Conservation (phyloP, 2,329 filamentous ascomycete genomes). For the Epichloe amarillans region DNA sequence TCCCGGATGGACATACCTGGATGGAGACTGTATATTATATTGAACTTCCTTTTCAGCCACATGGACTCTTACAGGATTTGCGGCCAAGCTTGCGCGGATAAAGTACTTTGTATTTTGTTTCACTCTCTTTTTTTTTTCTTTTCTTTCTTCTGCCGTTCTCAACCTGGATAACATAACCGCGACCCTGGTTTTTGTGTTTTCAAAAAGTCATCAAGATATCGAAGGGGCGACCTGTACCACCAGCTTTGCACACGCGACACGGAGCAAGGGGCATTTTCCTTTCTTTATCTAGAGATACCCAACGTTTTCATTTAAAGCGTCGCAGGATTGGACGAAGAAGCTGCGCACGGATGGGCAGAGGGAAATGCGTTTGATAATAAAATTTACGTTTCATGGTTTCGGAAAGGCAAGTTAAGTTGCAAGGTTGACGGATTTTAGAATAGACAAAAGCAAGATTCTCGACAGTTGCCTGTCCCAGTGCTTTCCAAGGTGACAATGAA, state of each 20-base stretch:
- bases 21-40: conserved; percentile 6
- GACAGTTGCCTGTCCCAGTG: background rate
- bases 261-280: conserved; percentile 17
- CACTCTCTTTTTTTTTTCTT: background rate
- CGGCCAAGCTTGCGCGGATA: background rate
- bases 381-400: background rate
- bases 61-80: conserved; percentile 8
- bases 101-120: background rate
- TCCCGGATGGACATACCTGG: conserved; percentile 5
- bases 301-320: conserved; percentile 10
- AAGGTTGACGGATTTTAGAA: background rate
- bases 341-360: conserved; percentile 4
- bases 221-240: conserved; percentile 20
- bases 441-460: background rate
- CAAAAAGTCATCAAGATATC: conserved; percentile 1
- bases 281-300: conserved; percentile 25
- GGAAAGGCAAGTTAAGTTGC: background rate
- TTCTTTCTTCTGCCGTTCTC: background rate
- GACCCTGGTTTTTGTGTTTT: conserved; percentile 12
- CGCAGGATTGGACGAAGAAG: conserved; percentile 4
- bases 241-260: conserved; percentile 15
- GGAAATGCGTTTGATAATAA: conserved; percentile 3
- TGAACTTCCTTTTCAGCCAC: conserved; percentile 3
- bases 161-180: conserved; percentile 3
- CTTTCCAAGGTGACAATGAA: background rate